Base-by-base conservation (phyloP, 2,329 filamentous ascomycete genomes). In the Phoma sp. region DNA sequence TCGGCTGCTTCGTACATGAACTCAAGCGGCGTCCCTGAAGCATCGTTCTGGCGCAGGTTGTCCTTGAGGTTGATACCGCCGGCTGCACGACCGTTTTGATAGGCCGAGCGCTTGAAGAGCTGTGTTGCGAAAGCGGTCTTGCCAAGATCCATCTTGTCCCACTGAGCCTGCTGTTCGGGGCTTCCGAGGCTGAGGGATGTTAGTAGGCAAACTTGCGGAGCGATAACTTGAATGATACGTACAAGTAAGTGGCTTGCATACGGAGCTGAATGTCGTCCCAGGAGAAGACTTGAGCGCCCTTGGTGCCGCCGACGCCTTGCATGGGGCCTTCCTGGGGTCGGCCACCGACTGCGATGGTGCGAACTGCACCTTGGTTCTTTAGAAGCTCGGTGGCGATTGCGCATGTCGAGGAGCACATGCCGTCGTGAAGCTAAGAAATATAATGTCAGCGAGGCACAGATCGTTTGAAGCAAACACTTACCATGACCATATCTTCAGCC, bases 331-430 rank as follows among this genome's bases (percentile, higher is more conserved):
- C 61, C 45, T 72, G 71, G 0, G 77, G 76, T 0, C 75, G 74
- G 9, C 78, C 78, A 18, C 78, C 78, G 2, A 80, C 63, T 5
- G 71, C 74, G 43, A 80, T 73, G 32, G 74, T 76, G 38, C 75
- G 73, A 28, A 80, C 73, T 21, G 71, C 74, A 9, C 71, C 78
- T 66, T 79, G 77, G 42, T 77, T 76, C 17, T 76, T 75, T 65
- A 80, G 76, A 4, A 80, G 65, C 53, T 80, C 78, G n/a, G 70
- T 66, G 55, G 76, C 78, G 53, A 80, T 76, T 33, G 77, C 75
- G 65, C 78, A 80, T n/a, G 78, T 79, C 1, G 72, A 76, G 1
- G 76, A 76, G 61, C 78, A 80, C 71, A 77, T 77, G 50, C 78
- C 78, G 47, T 80, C 78, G 57, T 74, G 69, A 3, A 79, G 59